Base-by-base conservation (phyloP, 2,329 filamentous ascomycete species). In the Stemphylium vesicarium region DNA sequence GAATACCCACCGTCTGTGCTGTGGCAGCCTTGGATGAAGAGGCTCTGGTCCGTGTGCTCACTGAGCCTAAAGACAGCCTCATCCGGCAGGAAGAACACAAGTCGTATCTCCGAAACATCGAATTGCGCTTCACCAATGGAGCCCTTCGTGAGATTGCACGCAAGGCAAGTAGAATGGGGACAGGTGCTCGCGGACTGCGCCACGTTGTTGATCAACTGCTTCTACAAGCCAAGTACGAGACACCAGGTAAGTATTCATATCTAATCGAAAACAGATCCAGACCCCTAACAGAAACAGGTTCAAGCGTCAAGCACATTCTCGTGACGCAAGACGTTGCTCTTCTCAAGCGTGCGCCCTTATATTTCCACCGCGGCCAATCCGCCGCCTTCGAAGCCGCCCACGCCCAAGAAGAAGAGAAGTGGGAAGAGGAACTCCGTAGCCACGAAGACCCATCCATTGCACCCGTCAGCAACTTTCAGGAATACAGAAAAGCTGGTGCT, bases 51-150 rank as follows among this genome's bases (percentile, higher is more conserved):
- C 88, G 93, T 47, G 95, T 99, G 58, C 82, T 99, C 35, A 97
- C 92, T 0, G 94, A 98, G 73, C 95, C 95, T 1, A 87, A 90
- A 53, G 96, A 97, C 77, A 91, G 88, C 48, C 83, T 99, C 0
- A 82, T 96, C 3, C 86, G 88, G 41, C 95, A 99, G 76, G 98
- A 97, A 75, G 90, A 88, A 15, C 88, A 92, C 2, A 85, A 97
- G 1, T 97, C 98, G 71, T 85, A 89, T 52, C 89, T 95, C 0
- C 92, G 89, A 1, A 84, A 84, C 32, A 85, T 90, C 50, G 88
- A 91, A 42, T 80, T 99, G 2, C 86, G 85, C 62, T 96, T 98
- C 77, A 97, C 94, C 0, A 88, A 86, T 3, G 86, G 87, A 6
- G 90, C 94, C 0, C 79, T 98, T n/a, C 83, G 87, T 59, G 90